Evolutionary conservation across 164 flowering plant genomes (phyloP).

Genomic region (Umbellularia californica): DNA sequence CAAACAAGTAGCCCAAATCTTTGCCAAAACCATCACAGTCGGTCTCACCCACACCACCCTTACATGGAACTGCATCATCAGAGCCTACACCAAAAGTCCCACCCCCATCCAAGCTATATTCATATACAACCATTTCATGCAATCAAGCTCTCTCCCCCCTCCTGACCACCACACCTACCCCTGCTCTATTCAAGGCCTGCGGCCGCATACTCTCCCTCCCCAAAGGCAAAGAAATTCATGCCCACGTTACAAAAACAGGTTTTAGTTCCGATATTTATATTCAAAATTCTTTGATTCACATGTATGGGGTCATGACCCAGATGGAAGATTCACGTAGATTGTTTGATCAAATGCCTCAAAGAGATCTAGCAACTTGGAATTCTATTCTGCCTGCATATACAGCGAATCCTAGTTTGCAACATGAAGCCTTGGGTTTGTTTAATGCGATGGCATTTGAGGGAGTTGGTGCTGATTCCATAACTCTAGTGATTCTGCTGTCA

Average conservation of each 20-base stretch:
- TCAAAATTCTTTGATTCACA: slow-evolving; percentile 25
- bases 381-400: slow-evolving; percentile 15
- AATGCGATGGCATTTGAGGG: slow-evolving; percentile 17
- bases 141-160: slow-evolving; percentile 8
- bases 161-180: slow-evolving; percentile 28
- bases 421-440: slow-evolving; percentile 17
- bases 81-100: slow-evolving; percentile 28
- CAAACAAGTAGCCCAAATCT: slow-evolving; percentile 16
- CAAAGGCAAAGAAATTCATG: slow-evolving; percentile 30
- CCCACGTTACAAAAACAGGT: slow-evolving; percentile 22
- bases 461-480: slow-evolving; percentile 14
- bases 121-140: slow-evolving; percentile 26
- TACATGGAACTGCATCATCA: slow-evolving; percentile 28
- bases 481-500: slow-evolving; percentile 16
- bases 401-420: background rate
- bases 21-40: slow-evolving; percentile 26
- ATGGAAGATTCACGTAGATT: slow-evolving; percentile 15
- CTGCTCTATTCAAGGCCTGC: slow-evolving; percentile 29
- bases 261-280: slow-evolving; percentile 21
- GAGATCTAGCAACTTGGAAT: slow-evolving; percentile 30
- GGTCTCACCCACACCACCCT: slow-evolving; percentile 20
- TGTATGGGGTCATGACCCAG: slow-evolving; percentile 10
- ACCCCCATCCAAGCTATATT: slow-evolving; percentile 23
- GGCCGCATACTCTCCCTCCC: slow-evolving; percentile 11
- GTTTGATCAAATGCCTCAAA: slow-evolving; percentile 22